Base-by-base conservation (phyloP, 2,329 filamentous ascomycete species). In the Talaromyces sp. region DNA sequence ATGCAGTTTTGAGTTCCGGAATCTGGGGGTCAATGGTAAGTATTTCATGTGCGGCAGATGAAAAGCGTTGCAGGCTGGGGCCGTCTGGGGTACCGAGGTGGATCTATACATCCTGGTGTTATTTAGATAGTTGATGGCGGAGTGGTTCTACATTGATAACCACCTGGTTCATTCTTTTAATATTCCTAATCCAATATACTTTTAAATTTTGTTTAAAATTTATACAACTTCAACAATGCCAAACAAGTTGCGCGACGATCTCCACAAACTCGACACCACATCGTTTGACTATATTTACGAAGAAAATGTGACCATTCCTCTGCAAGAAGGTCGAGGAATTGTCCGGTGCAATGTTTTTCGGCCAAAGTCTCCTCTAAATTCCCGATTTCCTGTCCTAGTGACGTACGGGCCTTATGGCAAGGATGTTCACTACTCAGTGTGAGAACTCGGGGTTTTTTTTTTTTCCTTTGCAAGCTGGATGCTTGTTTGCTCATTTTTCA, bases 371-470 rank as follows among this genome's bases (percentile, higher is more conserved):
- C 50, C 63, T 1, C 70, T 77, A 24, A 53, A 32, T 43, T 41
- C 52, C 10, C 66, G 76, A 71, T 63, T 64, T 24, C 88, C 88
- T 0, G 87, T 89, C 0, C 70, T 90, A 9, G 83, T 88, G 2
- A 90, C 87, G 0, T 90, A 90, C 64, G 88, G 88, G 0, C 88
- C 88, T 0, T 90, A 90, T 64, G 88, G 88, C 52, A 90, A 91
- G 66, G 87, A 90, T 65, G 88, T 89, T 38, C 82, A 80, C 21
- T 90, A 90, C 69, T 75, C 78, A 60, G 67, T 65, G 65, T 67
- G 38, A 14, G 60, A 55, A n/a, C 4, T 27, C 80, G 66, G n/a
- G n/a, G n/a, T n/a, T n/a, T n/a, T n/a, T n/a, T n/a, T n/a, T n/a
- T n/a, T n/a, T n/a, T n/a, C n/a, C 65, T 60, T 59, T 54, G 60